Conservation (phyloP, 208 protist genomes). For the Endotrypanum monterogeii region DNA sequence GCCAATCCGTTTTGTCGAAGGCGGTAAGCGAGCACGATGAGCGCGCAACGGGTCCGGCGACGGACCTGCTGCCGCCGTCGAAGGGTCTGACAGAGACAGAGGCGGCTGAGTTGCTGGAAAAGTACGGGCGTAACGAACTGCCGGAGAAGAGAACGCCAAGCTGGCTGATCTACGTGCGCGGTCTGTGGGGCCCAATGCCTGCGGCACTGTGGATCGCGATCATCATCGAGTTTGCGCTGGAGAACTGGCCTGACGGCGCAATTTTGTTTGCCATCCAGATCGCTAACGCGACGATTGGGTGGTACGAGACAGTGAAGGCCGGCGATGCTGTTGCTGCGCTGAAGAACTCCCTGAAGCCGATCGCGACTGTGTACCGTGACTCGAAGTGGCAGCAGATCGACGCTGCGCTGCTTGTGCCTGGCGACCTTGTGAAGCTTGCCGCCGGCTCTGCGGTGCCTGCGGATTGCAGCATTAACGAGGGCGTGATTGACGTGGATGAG, state of each 20-base stretch:
- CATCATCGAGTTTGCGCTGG: slow-evolving; percentile 85
- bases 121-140: slow-evolving; percentile 78
- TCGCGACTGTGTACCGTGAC: slow-evolving; percentile 80
- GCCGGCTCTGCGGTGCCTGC: slow-evolving; percentile 93
- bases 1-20: slow-evolving; percentile 79
- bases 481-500: slow-evolving; percentile 94
- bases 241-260: slow-evolving; percentile 86
- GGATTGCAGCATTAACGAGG: slow-evolving; percentile 90
- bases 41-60: slow-evolving; percentile 24
- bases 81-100: slow-evolving; percentile 68
- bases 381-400: slow-evolving; percentile 84
- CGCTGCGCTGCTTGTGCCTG: slow-evolving; percentile 88
- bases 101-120: slow-evolving; percentile 63
- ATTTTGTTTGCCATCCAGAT: slow-evolving; percentile 88
- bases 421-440: slow-evolving; percentile 92
- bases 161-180: slow-evolving; percentile 79
- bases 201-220: slow-evolving; percentile 90
- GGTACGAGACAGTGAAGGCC: slow-evolving; percentile 93
- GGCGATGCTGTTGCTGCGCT: slow-evolving; percentile 93
- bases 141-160: slow-evolving; percentile 75
- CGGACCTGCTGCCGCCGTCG: slow-evolving; percentile 49
- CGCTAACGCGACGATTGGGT: slow-evolving; percentile 85
- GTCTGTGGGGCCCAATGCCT: slow-evolving; percentile 88
- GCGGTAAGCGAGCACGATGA: slow-evolving; percentile 71
- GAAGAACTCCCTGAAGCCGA: slow-evolving; percentile 84